Evolutionary conservation across 2,329 filamentous ascomycete genomes (phyloP).

Genomic region (Fusarium bulbicola): DNA sequence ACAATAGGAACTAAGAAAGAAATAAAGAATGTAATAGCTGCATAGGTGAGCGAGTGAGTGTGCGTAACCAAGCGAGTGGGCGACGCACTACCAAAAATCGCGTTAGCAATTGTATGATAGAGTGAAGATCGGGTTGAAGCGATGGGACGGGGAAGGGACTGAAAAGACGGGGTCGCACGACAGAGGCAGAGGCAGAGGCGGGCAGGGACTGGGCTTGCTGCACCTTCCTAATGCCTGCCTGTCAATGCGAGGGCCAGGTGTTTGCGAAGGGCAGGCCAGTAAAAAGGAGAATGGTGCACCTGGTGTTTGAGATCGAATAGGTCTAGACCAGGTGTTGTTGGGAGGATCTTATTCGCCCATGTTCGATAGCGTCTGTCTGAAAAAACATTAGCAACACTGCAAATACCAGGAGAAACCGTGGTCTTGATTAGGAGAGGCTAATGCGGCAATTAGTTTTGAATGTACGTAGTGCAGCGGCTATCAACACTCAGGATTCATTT

Average conservation of each 20-base stretch:
- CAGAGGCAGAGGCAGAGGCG: slow-evolving; percentile 20
- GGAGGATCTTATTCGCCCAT: slow-evolving; percentile 16
- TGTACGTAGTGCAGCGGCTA: background rate
- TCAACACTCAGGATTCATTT: background rate
- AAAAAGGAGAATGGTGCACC: slow-evolving; percentile 27
- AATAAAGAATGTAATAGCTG: slow-evolving; percentile 28
- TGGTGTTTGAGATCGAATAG: slow-evolving; percentile 26
- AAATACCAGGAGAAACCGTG: slow-evolving; percentile 17
- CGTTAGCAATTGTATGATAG: slow-evolving; percentile 34
- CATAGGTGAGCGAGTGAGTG: slow-evolving; percentile 27
- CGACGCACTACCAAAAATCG: slow-evolving; percentile 37
- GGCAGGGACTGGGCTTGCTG: slow-evolving; percentile 30
- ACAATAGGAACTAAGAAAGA: slow-evolving; percentile 19
- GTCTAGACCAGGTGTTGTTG: slow-evolving; percentile 11
- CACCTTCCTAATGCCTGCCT: slow-evolving; percentile 35
- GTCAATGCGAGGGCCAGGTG: slow-evolving; percentile 30
- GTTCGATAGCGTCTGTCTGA: slow-evolving; percentile 11
- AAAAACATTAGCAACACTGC: slow-evolving; percentile 1
- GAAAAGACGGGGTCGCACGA: slow-evolving; percentile 35
- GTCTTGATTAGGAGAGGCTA: slow-evolving; percentile 6
- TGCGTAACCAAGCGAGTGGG: slow-evolving; percentile 39
- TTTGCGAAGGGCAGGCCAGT: slow-evolving; percentile 26
- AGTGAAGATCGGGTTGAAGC: slow-evolving; percentile 31
- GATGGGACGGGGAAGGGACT: slow-evolving; percentile 27
- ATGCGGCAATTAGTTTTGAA: background rate